Evolutionary conservation across 2,329 filamentous ascomycete genomes (phyloP), one percentile per base, ranked within the genome.

Genomic region (Chaetomium sp.): DNA sequence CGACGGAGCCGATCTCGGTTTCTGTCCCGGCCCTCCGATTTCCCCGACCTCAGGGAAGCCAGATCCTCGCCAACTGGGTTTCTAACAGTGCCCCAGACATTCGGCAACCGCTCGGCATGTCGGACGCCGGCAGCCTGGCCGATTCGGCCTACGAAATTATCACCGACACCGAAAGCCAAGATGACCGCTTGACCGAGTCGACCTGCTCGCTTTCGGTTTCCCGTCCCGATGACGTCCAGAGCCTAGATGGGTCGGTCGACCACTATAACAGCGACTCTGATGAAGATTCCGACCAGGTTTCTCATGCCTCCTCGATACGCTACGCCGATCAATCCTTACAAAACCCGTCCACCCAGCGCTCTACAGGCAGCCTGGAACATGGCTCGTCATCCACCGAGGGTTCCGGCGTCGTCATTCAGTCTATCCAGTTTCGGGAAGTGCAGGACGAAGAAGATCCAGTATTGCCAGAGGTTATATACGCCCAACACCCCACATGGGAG

Each of bases 111-210:
- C 70, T 71, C 40, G 70, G 66, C 52, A 63, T 72, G 44, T 70
- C 70, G 34, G 72, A 74, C 56, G 74, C 76, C 59, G 76, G 78
- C 66, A 81, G 72, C 63, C 66, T 83, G 64, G 69, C 74, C 64
- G 80, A 81, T 64, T 80, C 80, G 54, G 73, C 78, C 56, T 84
- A 79, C 67, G 80, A 83, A 64, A 70, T 84, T 48, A 77, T 84
- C 66, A 77, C 75, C 54, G 80, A 82, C 59, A 76, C 73, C 59
- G 63, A 65, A 32, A 79, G 76, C 59, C 76, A 80, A 61, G 77
- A 79, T 53, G 77, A 70, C 51, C 70, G 70, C 55, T 70, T 73
- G 56, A 71, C 75, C 42, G 79, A 76, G 60, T 80, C 78, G n/a
- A 69, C 78, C 35, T 72, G 74, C 59, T 80, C 78, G 6, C 72